Evolutionary conservation across 2,329 filamentous ascomycete genomes (phyloP).

Genomic region (Paecilomyces niveus): DNA sequence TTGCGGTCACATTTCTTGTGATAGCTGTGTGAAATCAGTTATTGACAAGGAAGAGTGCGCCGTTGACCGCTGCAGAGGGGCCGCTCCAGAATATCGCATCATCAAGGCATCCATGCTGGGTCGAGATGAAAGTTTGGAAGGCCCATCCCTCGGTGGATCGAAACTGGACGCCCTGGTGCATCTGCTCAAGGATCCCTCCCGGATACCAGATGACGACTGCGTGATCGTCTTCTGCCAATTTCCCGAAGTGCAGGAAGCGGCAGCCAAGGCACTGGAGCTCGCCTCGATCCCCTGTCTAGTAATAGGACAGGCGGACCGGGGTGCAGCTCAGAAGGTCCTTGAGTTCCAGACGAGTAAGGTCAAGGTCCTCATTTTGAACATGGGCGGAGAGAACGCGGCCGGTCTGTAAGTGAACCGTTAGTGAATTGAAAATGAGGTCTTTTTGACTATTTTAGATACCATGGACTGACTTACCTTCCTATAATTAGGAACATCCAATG

Average conservation of each 20-base stretch:
- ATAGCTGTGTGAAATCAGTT: conserved; percentile 25
- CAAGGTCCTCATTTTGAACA: conserved; percentile 52
- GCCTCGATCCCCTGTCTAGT: conserved; percentile 26
- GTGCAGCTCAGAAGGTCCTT: conserved; percentile 28
- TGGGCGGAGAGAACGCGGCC: conserved; percentile 51
- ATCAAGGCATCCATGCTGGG: conserved; percentile 32
- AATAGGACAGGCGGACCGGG: conserved; percentile 26
- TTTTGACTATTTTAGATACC: conserved; percentile 1
- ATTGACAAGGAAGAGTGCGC: conserved; percentile 28
- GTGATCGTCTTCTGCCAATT: conserved; percentile 52
- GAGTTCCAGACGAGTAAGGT: conserved; percentile 32
- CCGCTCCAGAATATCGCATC: conserved; percentile 33
- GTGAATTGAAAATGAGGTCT: not conserved
- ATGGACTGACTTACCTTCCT: conserved; percentile 7
- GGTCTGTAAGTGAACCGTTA: conserved; percentile 45
- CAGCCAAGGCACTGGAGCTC: conserved; percentile 18
- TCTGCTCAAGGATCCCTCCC: conserved; percentile 30
- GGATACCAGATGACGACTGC: conserved; percentile 39
- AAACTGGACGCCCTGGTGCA: conserved; percentile 43
- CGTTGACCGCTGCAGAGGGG: conserved; percentile 33
- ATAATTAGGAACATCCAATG: conserved; percentile 51
- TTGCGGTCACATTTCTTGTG: conserved; percentile 49
- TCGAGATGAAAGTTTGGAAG: conserved; percentile 15
- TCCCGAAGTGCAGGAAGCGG: conserved; percentile 35
- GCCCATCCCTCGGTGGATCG: conserved; percentile 29